Evolutionary conservation across 1,139 yeast genomes (phyloP), one percentile per base, ranked within the genome.

Genomic region (Suhomyces kunorum): DNA sequence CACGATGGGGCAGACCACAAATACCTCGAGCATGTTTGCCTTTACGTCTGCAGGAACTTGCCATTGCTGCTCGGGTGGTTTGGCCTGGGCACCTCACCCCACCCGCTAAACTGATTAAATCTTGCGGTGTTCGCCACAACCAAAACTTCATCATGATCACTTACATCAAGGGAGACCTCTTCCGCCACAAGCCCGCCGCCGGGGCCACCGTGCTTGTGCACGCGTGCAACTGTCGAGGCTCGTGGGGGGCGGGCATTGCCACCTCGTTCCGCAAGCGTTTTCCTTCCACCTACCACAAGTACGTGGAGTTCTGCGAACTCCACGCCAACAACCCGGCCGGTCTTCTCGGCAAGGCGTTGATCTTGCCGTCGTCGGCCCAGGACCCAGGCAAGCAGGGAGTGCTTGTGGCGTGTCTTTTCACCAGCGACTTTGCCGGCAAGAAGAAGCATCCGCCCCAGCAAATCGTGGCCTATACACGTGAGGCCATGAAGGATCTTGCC

Each of bases 161-260:
- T n/a, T 83, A 83, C 56, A 63, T 78, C 24, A 68, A 68, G 40
- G 89, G 88, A 1, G 86, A 84, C 50, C 58, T 84, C 9, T 81
- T 84, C 48, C 52, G 64, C 13, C 69, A 74, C 17, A 28, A 45
- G 6, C 44, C 42, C 7, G 41, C 49, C n/a, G 40, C 40, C 3
- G 55, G 61, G 0, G 64, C 65, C 6, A 46, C 76, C 0, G 60
- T 82, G 3, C 61, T 80, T 8, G 84, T 83, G 1, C 95, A 87
- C 56, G 82, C 95, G 0, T 87, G 95, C 55, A 87, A 87, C 54
- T 81, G 89, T 39, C 68, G 72, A 24, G 96, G 95, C 0, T 56
- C 73, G 0, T 87, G 96, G 96, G 94, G 95, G 4, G 92, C 87
- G 0, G 96, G 96, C 0, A 78, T 87, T 2, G 92, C 90, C 0